Percentiles rank a stretch among this genome's conserved stretches.
Evolutionary conservation across 345 rosid genomes (phyloP).

Genomic region (Eucalyptus globulus): DNA sequence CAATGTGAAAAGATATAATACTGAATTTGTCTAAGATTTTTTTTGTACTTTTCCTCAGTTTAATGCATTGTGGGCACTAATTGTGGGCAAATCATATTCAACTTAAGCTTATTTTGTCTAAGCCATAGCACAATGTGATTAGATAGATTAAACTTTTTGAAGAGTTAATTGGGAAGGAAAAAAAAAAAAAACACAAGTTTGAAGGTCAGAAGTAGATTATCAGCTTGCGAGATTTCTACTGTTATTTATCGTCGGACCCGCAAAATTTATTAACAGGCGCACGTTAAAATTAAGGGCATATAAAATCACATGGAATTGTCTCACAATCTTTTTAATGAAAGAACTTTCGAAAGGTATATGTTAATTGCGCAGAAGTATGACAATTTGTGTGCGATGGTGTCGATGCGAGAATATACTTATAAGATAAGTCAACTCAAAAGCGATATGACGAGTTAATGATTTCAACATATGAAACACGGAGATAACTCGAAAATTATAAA

Average conservation of each 20-base stretch:
- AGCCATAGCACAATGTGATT: background rate
- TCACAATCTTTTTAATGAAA: background rate
- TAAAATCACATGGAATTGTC: background rate
- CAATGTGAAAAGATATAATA: no score
- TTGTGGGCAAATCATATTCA: background rate
- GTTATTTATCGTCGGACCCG: background rate
- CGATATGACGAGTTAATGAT: background rate
- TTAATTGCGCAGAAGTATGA: background rate
- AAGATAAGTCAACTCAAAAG: background rate
- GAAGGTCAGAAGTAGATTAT: background rate
- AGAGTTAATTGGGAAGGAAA: no score
- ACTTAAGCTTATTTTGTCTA: background rate
- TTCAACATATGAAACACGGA: background rate
- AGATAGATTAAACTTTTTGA: background rate
- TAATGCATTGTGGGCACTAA: background rate
- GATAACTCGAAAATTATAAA: background rate
- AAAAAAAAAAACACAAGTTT: background rate
- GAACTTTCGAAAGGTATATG: no score
- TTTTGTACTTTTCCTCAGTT: background rate
- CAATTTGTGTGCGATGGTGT: background rate
- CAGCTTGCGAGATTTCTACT: background rate
- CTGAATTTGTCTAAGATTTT: no score
- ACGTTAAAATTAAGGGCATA: background rate
- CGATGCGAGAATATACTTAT: background rate
- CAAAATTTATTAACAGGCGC: background rate